Evolutionary conservation across 495 filamentous ascomycete species (phyloP).

Genomic region (Trichoderma gamsii): DNA sequence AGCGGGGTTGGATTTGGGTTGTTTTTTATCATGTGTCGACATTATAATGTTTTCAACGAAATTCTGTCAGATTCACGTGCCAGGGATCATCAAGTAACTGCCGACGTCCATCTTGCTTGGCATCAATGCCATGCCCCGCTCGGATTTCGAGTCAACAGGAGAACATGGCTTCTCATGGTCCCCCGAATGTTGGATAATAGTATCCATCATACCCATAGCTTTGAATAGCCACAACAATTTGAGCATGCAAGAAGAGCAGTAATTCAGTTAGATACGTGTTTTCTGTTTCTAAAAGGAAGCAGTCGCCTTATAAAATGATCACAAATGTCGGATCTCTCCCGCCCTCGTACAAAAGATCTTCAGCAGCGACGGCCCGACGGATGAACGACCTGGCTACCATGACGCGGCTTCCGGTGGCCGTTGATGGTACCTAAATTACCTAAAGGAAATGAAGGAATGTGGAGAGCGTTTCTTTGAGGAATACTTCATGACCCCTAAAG

Average conservation of each 20-base stretch:
- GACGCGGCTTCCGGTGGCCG: neutral
- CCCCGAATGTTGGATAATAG: too few relatives aligned
- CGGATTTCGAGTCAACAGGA: too few relatives aligned
- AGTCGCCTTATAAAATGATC: neutral
- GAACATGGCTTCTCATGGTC: too few relatives aligned
- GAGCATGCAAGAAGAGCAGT: too few relatives aligned
- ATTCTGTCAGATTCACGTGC: neutral
- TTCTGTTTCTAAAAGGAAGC: neutral
- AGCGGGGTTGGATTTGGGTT: constrained; percentile 2
- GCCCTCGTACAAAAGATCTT: neutral
- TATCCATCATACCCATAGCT: too few relatives aligned
- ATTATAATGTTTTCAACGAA: neutral
- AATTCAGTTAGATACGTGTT: neutral
- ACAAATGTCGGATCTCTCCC: neutral
- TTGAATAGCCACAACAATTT: too few relatives aligned
- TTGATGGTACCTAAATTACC: neutral
- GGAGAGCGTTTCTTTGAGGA: neutral
- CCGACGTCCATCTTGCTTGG: too few relatives aligned
- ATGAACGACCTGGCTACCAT: neutral
- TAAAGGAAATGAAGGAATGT: neutral
- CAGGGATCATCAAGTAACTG: neutral
- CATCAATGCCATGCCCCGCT: too few relatives aligned
- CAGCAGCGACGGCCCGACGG: neutral
- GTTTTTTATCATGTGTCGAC: neutral
- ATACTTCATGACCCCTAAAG: neutral